Base-by-base conservation (phyloP, 371 early-diverging fungal genomes). In the Mucor piriformis region DNA sequence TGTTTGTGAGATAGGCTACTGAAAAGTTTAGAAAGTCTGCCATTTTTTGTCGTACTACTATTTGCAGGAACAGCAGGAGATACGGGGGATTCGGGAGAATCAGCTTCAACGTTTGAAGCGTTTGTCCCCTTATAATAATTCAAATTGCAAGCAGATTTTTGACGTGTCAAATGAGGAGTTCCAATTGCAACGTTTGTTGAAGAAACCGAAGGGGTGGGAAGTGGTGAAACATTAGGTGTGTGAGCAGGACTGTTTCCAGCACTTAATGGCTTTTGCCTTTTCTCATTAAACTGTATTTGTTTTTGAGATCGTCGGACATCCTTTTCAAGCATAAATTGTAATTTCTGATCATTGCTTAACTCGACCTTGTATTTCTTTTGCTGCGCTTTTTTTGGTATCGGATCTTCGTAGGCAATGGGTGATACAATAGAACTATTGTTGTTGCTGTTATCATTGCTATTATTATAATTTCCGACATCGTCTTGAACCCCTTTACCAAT, bases 271-370 rank as follows among this genome's bases (percentile, higher is more conserved):
- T 47, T 67, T 3, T 59, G 29, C 29, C 8, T 29, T 50, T 61
- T 61, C 12, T 56, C 44, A 23, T 57, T 57, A 15, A 40, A 10
- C 35, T 63, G 67, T 8, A 76, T 60, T 32, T 72, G 73, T 23
- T 68, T 76, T 57, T 72, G 73, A 15, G 73, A 70, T 52, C 73
- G 67, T 29, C 69, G 66, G n/a, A 62, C 60, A 42, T 72, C 76
- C 27, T 68, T 69, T 29, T 77, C 74, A 1, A 77, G 33, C 74
- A 72, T 71, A 4, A 48, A 38, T 25, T 72, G 67, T 8, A 77
- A 38, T 25, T 67, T 61, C 33, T 67, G 74, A 6, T 77, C 77
- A 57, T 69, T 74, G 10, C 60, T 50, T 2, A 61, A 57, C 43
- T 69, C 76, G 1, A 47, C 29, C 29, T 66, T 66, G 27, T 66